Conservation (phyloP, 768 basidiomycete genomes). For the Boletus insuetus region DNA sequence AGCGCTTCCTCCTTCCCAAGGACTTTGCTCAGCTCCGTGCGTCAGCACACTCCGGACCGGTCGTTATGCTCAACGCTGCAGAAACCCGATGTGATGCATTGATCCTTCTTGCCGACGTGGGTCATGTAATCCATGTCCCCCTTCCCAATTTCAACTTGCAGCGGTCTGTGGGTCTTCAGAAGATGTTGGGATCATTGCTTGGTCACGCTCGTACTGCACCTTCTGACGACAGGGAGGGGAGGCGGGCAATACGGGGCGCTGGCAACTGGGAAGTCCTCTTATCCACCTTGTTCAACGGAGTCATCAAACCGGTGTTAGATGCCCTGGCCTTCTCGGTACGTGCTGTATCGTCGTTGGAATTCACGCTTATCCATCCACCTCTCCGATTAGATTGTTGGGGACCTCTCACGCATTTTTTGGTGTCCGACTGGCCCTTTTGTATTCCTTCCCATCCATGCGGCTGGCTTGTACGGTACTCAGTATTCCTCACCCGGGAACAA, state of each 20-base stretch:
- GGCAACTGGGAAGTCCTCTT: neutral
- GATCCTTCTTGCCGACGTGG: neutral
- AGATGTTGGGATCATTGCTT: neutral
- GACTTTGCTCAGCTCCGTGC: neutral
- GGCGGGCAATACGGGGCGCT: neutral
- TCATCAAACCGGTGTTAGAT: constrained; percentile 3
- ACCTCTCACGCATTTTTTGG: too few relatives aligned
- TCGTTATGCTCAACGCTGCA: neutral
- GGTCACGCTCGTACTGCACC: neutral
- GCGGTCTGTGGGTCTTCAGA: neutral
- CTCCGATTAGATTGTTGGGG: neutral
- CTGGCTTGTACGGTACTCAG: too few relatives aligned
- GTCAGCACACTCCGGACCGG: neutral
- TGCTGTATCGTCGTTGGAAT: neutral
- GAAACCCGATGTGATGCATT: constrained; percentile 34
- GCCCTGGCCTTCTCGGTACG: neutral
- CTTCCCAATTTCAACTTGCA: neutral
- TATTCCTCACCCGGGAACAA: too few relatives aligned
- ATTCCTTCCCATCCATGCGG: too few relatives aligned
- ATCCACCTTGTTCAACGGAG: neutral
- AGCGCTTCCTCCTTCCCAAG: neutral
- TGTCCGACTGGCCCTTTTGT: too few relatives aligned
- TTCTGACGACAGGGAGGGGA: neutral
- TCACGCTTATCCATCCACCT: neutral
- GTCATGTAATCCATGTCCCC: constrained; percentile 1